Conservation (phyloP, 2,329 filamentous ascomycete genomes). For the Lasiodiplodia gonubiensis region DNA sequence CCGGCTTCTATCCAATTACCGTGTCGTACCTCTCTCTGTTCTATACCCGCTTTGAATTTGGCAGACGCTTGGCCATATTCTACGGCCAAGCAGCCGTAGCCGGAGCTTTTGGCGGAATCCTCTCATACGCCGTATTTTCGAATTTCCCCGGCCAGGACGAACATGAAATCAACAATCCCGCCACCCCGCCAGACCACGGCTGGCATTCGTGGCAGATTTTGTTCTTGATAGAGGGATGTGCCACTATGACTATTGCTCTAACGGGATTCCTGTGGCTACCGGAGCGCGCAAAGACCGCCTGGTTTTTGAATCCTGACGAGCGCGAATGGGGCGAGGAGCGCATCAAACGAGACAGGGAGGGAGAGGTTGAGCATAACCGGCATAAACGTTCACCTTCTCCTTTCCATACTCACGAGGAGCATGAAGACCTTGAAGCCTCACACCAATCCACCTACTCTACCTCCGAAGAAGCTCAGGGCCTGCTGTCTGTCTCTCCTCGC, state of each 20-base stretch:
- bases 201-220: slow-evolving; percentile 60
- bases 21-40: slow-evolving; percentile 65
- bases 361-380: slow-evolving; percentile 31
- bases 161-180: not conserved
- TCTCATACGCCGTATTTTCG: slow-evolving; percentile 58
- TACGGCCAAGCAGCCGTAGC: slow-evolving; percentile 64
- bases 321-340: slow-evolving; percentile 54
- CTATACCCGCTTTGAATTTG: slow-evolving; percentile 65
- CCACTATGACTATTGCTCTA: slow-evolving; percentile 55
- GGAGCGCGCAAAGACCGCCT: slow-evolving; percentile 55
- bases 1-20: slow-evolving; percentile 65
- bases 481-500: slow-evolving; percentile 30
- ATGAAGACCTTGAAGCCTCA: slow-evolving; percentile 31
- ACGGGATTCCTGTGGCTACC: slow-evolving; percentile 59
- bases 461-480: slow-evolving; percentile 31
- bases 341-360: slow-evolving; percentile 47
- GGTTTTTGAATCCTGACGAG: slow-evolving; percentile 57
- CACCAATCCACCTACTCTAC: slow-evolving; percentile 19
- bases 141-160: slow-evolving; percentile 40
- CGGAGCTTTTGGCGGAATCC: slow-evolving; percentile 61
- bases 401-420: slow-evolving; percentile 30
- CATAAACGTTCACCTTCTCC: slow-evolving; percentile 20
- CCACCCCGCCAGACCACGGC: slow-evolving; percentile 12
- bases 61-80: slow-evolving; percentile 59
- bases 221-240: slow-evolving; percentile 56